Evolutionary conservation across 495 filamentous ascomycete genomes (phyloP).

Genomic region (Penicillium arizonense): DNA sequence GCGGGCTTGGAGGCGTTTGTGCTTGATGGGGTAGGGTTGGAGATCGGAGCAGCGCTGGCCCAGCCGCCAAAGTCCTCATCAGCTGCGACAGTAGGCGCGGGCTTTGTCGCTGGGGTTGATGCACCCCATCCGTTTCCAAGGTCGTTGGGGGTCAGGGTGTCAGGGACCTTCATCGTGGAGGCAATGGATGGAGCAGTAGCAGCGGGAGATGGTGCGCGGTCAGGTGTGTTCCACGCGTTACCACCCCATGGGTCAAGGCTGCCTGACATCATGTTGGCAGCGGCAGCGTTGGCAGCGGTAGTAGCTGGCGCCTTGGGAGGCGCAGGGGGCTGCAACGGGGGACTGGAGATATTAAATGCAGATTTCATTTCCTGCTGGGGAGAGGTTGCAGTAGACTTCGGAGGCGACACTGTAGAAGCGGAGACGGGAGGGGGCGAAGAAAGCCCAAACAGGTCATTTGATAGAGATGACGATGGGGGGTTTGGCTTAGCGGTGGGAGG

Average conservation of each 20-base stretch:
- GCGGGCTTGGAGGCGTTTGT: constrained; percentile 45
- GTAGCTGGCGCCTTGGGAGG: constrained; percentile 33
- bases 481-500: constrained; percentile 40
- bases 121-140: constrained; percentile 58
- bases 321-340: constrained; percentile 45
- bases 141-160: constrained; percentile 44
- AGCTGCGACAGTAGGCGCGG: constrained; percentile 62
- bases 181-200: constrained; percentile 19
- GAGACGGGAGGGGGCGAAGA: constrained; percentile 53
- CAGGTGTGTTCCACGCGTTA: constrained; percentile 52
- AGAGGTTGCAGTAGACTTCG: constrained; percentile 36
- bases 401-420: constrained; percentile 40
- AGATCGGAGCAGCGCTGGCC: constrained; percentile 65
- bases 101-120: constrained; percentile 34
- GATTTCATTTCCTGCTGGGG: constrained; percentile 52
- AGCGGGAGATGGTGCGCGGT: constrained; percentile 32
- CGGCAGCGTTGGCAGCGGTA: constrained; percentile 33
- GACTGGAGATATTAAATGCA: constrained; percentile 76
- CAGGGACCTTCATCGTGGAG: constrained; percentile 48
- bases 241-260: constrained; percentile 49
- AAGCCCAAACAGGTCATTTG: constrained; percentile 79
- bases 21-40: constrained; percentile 37
- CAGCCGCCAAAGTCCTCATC: constrained; percentile 96
- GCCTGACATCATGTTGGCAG: constrained; percentile 31
- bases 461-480: constrained; percentile 43